phyloP scores from a whole-genome alignment of 2,329 filamentous ascomycete genomes.

The Trichocomaceae sp. region DNA sequence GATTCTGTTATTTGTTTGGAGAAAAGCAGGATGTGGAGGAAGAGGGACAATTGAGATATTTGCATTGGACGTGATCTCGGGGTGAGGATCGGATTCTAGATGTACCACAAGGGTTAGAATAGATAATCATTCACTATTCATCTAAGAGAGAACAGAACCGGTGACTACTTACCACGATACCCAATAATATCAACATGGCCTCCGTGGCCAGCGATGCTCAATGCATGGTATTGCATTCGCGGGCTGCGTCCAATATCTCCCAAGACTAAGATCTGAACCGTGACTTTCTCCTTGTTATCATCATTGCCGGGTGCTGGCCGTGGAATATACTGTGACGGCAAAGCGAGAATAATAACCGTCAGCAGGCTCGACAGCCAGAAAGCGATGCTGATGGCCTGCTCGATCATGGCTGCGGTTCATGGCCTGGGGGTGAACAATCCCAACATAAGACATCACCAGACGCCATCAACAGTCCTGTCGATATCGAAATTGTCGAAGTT shows the following conservation, averaged over 20 bases:
- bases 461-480: too few species aligned
- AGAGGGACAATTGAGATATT: slow-evolving; percentile 67
- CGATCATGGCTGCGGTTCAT: slow-evolving; percentile 24
- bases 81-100: slow-evolving; percentile 71
- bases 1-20: slow-evolving; percentile 61
- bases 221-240: slow-evolving; percentile 96
- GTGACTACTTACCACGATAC: slow-evolving; percentile 59
- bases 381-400: slow-evolving; percentile 28
- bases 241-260: slow-evolving; percentile 94
- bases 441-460: too few species aligned
- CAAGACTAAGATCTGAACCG: slow-evolving; percentile 78
- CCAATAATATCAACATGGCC: slow-evolving; percentile 78
- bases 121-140: background rate
- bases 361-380: slow-evolving; percentile 44
- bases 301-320: slow-evolving; percentile 20
- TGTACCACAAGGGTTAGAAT: background rate
- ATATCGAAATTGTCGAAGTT: too few species aligned
- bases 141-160: background rate
- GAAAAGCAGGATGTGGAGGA: slow-evolving; percentile 56
- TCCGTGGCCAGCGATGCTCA: slow-evolving; percentile 80
- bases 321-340: slow-evolving; percentile 48
- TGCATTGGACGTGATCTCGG: slow-evolving; percentile 63
- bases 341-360: slow-evolving; percentile 45
- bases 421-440: too few species aligned
- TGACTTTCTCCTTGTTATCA: slow-evolving; percentile 32